These are phyloP conservation scores for Solanum clarkiae DNA, from an alignment of 257 asterid genomes.

Conservation along the genomic window DNA sequence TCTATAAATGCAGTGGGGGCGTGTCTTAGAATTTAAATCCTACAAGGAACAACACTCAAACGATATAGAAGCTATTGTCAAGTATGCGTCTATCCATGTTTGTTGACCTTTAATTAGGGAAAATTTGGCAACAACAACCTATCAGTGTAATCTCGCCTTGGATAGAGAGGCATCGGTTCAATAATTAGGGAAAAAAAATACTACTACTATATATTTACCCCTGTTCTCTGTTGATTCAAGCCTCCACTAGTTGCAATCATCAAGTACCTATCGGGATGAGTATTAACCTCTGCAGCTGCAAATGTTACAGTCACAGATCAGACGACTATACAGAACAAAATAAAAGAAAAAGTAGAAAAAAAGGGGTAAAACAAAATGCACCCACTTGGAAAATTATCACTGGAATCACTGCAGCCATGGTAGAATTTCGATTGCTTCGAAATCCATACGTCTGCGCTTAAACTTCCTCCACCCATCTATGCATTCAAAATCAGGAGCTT, in stretches of 20 bases:
- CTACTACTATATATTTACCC: conserved; percentile 23
- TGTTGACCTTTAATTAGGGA: not conserved
- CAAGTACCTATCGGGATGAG: conserved; percentile 36
- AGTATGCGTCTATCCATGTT: not conserved
- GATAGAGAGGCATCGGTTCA: not conserved
- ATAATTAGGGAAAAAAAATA: not conserved
- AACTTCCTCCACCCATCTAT: conserved; percentile 39
- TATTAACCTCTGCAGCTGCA: conserved; percentile 32
- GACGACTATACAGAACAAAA: not conserved
- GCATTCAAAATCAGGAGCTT: not conserved
- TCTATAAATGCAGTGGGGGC: not conserved
- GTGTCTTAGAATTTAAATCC: not conserved
- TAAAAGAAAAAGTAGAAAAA: not conserved
- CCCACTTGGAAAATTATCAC: conserved; percentile 26
- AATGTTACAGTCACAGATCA: not conserved
- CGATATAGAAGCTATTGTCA: not conserved
- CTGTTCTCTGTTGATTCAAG: conserved; percentile 78
- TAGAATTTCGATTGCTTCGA: conserved; percentile 35
- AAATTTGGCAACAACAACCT: too few relatives aligned
- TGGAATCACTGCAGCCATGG: conserved; percentile 50
- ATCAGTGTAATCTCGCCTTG: too few relatives aligned
- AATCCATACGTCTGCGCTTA: conserved; percentile 36
- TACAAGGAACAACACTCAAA: not conserved
- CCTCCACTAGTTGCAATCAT: conserved; percentile 81
- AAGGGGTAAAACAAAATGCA: not conserved